Evolutionary conservation across 306 rosid species (phyloP).

Genomic region (Cucurbita moschata): DNA sequence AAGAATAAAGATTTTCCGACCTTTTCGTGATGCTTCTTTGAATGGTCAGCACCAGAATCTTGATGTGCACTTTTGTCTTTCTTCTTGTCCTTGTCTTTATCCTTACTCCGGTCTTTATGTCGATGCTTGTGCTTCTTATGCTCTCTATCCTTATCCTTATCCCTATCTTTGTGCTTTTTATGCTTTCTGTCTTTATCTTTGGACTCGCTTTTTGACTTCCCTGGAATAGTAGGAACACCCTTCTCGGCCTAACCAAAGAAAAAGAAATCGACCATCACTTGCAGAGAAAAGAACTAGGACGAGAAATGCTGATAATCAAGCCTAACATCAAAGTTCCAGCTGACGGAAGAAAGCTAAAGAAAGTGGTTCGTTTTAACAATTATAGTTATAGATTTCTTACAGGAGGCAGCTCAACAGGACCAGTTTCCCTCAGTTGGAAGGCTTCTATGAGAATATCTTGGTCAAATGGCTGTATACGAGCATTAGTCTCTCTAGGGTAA

Average conservation of each 20-base stretch:
- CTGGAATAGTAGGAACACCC: slow-evolving; percentile 67
- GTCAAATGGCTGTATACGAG: slow-evolving; percentile 71
- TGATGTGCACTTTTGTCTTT: slow-evolving; percentile 79
- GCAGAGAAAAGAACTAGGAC: neutral
- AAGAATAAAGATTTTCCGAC: slow-evolving; percentile 27
- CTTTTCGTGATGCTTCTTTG: slow-evolving; percentile 92
- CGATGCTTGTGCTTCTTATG: slow-evolving; percentile 86
- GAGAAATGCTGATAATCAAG: slow-evolving; percentile 1
- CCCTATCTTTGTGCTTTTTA: slow-evolving; percentile 72
- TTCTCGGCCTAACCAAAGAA: slow-evolving; percentile 55
- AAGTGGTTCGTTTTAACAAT: neutral
- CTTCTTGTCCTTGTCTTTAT: slow-evolving; percentile 88
- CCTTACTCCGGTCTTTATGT: slow-evolving; percentile 75
- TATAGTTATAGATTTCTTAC: slow-evolving; percentile 35
- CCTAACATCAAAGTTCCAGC: slow-evolving; percentile 6
- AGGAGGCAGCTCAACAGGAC: slow-evolving; percentile 66
- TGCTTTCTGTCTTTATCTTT: slow-evolving; percentile 94
- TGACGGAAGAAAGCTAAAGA: slow-evolving; percentile 3
- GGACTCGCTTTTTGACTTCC: slow-evolving; percentile 62
- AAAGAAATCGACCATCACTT: neutral
- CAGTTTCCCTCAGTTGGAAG: slow-evolving; percentile 69
- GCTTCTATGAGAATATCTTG: slow-evolving; percentile 70
- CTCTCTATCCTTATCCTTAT: slow-evolving; percentile 82
- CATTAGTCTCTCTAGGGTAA: slow-evolving; percentile 46
- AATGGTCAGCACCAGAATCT: slow-evolving; percentile 66